A percentile compares a stretch with the other conserved stretches of the same genome.
Conservation (phyloP, 345 rosid species). For the Eucalyptus curtisii region DNA sequence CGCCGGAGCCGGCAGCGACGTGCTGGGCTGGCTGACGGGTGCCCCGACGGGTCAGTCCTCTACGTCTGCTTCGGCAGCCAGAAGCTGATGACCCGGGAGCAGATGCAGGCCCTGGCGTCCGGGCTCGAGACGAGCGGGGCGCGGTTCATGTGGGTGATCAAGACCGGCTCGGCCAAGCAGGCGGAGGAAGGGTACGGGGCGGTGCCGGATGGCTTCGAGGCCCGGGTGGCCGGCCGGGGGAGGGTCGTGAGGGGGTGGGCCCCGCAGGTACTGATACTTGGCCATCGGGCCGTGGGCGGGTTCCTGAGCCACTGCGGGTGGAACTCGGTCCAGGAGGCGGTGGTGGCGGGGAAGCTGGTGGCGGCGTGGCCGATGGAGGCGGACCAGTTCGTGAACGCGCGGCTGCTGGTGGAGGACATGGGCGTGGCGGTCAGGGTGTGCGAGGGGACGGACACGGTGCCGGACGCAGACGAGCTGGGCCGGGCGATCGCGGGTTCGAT, state of each 20-base stretch:
- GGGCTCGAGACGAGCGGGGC: constrained; percentile 39
- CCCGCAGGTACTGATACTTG: constrained; percentile 33
- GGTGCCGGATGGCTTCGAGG: constrained; percentile 35
- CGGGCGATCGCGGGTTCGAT: constrained; percentile 4
- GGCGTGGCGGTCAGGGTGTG: constrained; percentile 34
- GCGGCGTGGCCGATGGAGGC: constrained; percentile 67
- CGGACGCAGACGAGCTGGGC: constrained; percentile 26
- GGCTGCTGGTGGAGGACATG: constrained; percentile 37
- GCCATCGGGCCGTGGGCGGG: constrained; percentile 43
- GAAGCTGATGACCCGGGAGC: constrained; percentile 18
- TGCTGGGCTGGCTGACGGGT: constrained; percentile 44
- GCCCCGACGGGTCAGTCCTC: constrained; percentile 38
- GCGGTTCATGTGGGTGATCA: constrained; percentile 53
- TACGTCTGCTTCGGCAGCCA: constrained; percentile 68
- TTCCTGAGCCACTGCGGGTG: constrained; percentile 70
- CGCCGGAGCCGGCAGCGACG: neutral
- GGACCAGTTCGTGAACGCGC: constrained; percentile 46
- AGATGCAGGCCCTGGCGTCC: constrained; percentile 31
- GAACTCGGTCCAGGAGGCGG: constrained; percentile 58
- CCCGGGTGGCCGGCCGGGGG: constrained; percentile 28
- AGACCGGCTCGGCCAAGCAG: constrained; percentile 6
- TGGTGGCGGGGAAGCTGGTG: constrained; percentile 28
- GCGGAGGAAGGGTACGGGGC: neutral
- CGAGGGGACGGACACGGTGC: constrained; percentile 36
- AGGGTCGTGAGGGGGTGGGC: constrained; percentile 42